Evolutionary conservation across 129 eudicot genomes (phyloP), one percentile per base, ranked within the genome.

Genomic region (Chrysanthemum makinoi): DNA sequence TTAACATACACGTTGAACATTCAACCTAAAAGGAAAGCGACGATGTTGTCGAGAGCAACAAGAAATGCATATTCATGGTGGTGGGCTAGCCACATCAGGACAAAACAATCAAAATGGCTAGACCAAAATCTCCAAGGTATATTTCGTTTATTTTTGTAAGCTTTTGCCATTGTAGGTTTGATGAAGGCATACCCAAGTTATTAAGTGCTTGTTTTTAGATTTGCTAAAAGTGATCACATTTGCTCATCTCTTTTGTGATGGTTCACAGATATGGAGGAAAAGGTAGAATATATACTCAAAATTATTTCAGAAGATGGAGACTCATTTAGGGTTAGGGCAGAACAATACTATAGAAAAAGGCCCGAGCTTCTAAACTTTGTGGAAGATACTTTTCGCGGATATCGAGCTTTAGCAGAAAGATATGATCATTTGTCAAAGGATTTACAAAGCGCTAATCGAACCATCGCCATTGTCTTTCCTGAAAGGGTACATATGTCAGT

Each of bases 1-100:
- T 33, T 52, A 19, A 55, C 15, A 52, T 35, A 1, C 69, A 19
- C 39, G 12, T 62, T 28, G 28, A 17, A 13, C 54, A 5, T 59
- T 48, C 44, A 7, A 15, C 44, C 24, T 33, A 49, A 44, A 24
- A 28, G 16, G 48, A 19, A 51, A 52, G 68, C 47, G 53, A 50
- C 0, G 57, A 87, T 87, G 89, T 77, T 87, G 84, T 72, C 86
- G 49, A 82, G 94, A 77, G 89, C 94, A 63, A 80, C 89, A 71
- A 75, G 76, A 61, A 87, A 80, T 77, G 94, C 89, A 70, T 87
- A 87, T 87, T 84, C 94, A 58, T 84, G 94, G 89, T 87, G 93
- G 93, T 87, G 94, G 89, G 94, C 94, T 28, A 87, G 85, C 79
- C 93, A 87, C 81, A 82, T 84, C 61, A 77, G 87, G 79, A 87